Base-by-base conservation (phyloP, 352 stramenopile species). In the Phytopythium boreale region DNA sequence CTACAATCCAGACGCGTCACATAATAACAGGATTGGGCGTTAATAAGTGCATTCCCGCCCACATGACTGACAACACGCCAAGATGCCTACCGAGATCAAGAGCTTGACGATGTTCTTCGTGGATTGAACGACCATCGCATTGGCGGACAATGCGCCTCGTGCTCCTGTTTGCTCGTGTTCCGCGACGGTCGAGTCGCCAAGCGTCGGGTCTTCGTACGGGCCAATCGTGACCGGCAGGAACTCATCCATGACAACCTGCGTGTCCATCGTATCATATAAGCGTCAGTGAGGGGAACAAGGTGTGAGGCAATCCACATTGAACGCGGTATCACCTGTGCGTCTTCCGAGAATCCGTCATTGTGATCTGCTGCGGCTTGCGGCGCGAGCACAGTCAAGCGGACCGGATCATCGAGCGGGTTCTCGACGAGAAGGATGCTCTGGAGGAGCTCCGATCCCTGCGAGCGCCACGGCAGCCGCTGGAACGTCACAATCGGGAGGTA, bases 171-270 rank as follows among this genome's bases (percentile, higher is more conserved):
- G 59, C 6, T 58, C 36, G n/a, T 68, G 64, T 44, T 80, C 76
- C 2, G 74, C 74, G 12, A 74, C 69, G 58, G 88, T 90, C 29
- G 80, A 80, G 58, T 95, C 84, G 14, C 74, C 84, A 34, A 95
- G 79, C 37, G 83, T 93, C 34, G 87, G 87, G 26, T 95, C 87
- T 85, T 95, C 87, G 56, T 93, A 95, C 37, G 84, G 71, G 12
- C 87, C 87, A 36, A 95, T 44, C 11, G 82, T 68, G 43, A 93
- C 87, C 3, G 87, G 82, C 47, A 79, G 79, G 15, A 67, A 66
- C 61, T 92, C 82, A 39, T 89, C 62, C 11, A 92, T 55, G 15
- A 82, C 55, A 34, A 77, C 69, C 74, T 89, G 24, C 2, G 46
- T 15, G 43, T 6, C 7, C 20, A 50, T 26, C 20, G 10, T 0